Conservation (phyloP, 805 yeast species). For the Kuraishia ogatae region DNA sequence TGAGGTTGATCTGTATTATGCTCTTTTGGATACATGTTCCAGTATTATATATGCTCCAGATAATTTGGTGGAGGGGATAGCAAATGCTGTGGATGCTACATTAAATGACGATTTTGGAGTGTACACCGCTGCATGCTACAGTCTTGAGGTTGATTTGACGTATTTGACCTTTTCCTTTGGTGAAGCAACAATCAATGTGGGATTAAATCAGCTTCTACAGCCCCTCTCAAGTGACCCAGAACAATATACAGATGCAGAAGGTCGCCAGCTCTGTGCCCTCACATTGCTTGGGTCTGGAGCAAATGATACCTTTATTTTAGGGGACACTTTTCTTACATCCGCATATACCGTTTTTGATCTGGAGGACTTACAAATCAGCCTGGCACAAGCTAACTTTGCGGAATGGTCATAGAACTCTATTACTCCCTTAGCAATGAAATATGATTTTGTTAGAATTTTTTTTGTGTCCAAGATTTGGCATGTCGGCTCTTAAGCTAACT, state of each 20-base stretch:
- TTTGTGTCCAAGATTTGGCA: no score
- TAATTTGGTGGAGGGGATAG: conserved; percentile 10
- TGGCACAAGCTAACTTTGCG: conserved; percentile 36
- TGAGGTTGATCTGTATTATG: conserved; percentile 12
- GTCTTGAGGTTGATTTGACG: conserved; percentile 1
- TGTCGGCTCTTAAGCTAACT: no score
- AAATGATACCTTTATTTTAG: conserved; percentile 33
- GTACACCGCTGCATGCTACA: conserved; percentile 14
- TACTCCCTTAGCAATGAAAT: no score
- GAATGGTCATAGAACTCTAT: background rate
- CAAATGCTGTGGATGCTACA: conserved; percentile 9
- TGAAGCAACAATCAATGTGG: conserved; percentile 4
- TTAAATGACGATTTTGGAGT: conserved; percentile 10
- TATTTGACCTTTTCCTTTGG: conserved; percentile 1
- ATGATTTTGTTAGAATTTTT: no score
- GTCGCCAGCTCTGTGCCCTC: conserved; percentile 12
- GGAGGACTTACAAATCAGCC: conserved; percentile 32
- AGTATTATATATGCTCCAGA: conserved; percentile 41
- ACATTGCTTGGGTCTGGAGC: conserved; percentile 9
- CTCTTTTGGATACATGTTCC: conserved; percentile 49
- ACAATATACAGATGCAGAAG: conserved; percentile 2
- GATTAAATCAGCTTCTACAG: conserved; percentile 3
- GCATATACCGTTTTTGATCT: conserved; percentile 61
- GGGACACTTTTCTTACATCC: conserved; percentile 56
- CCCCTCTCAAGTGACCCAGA: conserved; percentile 2